phyloP scores from a whole-genome alignment of 768 basidiomycete species.

The Lepiota brunneoincarnata region DNA sequence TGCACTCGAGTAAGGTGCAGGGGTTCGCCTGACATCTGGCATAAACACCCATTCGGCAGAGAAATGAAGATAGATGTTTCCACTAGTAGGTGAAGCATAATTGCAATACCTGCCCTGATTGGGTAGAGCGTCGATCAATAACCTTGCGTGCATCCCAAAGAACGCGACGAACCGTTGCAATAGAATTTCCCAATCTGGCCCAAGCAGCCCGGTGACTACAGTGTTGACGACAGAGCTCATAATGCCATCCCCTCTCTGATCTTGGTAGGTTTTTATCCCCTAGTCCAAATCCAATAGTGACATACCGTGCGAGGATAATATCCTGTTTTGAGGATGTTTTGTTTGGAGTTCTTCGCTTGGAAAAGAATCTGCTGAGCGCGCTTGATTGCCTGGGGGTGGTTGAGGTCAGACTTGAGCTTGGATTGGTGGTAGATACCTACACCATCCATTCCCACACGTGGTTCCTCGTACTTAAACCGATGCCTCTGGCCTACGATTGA shows the following conservation, averaged over 20 bases:
- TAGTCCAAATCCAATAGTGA: background rate
- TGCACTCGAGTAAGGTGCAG: constrained; percentile 37
- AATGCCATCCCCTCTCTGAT: constrained; percentile 31
- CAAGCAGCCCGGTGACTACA: constrained; percentile 62
- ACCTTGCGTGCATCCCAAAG: too few species aligned
- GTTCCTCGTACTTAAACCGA: constrained; percentile 2
- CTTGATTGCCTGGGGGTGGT: constrained; percentile 50
- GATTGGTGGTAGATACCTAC: constrained; percentile 28
- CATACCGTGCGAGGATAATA: constrained; percentile 54
- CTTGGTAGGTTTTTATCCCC: background rate
- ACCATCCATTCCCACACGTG: constrained; percentile 7
- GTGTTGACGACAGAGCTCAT: constrained; percentile 72
- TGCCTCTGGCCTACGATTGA: background rate
- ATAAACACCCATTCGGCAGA: constrained; percentile 80
- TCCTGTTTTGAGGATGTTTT: constrained; percentile 65
- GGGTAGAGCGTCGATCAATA: background rate
- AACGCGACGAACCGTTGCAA: constrained; percentile 48
- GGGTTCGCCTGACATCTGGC: constrained; percentile 78
- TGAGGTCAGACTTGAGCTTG: background rate
- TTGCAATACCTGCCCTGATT: constrained; percentile 69
- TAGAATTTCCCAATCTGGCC: constrained; percentile 63
- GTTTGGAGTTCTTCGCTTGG: constrained; percentile 29
- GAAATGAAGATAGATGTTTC: constrained; percentile 73
- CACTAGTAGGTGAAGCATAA: constrained; percentile 75
- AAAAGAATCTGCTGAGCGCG: constrained; percentile 58